Percentiles rank a stretch among this genome's conserved stretches.
phyloP scores from a whole-genome alignment of 176 grass and related monocot species.

The Aegilops bicornis region DNA sequence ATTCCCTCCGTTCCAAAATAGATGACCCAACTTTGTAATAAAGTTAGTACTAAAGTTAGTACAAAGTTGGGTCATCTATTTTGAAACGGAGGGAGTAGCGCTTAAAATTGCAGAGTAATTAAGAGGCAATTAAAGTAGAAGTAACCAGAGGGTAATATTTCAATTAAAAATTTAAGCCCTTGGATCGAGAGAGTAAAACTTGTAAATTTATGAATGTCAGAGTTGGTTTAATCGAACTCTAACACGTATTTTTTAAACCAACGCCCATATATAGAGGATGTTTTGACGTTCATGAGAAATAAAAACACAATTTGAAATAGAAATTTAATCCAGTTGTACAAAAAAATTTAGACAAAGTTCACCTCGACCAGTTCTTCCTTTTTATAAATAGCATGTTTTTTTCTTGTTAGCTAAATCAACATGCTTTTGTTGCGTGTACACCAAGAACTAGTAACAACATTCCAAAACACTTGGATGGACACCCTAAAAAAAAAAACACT shows the following conservation, averaged over 20 bases:
- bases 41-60: no score
- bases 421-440: constrained; percentile 1
- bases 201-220: background rate
- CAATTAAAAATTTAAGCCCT: background rate
- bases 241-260: background rate
- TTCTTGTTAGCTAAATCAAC: background rate
- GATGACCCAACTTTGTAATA: no score
- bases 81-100: no score
- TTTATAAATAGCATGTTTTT: no score
- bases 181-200: background rate
- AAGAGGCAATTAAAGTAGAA: background rate
- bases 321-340: background rate
- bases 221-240: no score
- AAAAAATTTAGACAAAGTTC: background rate
- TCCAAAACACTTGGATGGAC: background rate
- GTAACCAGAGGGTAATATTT: background rate
- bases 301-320: background rate
- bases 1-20: no score
- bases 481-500: constrained; percentile 1
- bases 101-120: background rate
- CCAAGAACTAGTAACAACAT: constrained; percentile 7
- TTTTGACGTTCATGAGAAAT: background rate
- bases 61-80: no score
- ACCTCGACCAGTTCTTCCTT: background rate
- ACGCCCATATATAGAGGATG: background rate